A percentile compares a stretch with the other conserved stretches of the same genome.
These are phyloP conservation scores for Hericium coralloides DNA, from an alignment of 768 basidiomycete genomes.

Conservation along the genomic window DNA sequence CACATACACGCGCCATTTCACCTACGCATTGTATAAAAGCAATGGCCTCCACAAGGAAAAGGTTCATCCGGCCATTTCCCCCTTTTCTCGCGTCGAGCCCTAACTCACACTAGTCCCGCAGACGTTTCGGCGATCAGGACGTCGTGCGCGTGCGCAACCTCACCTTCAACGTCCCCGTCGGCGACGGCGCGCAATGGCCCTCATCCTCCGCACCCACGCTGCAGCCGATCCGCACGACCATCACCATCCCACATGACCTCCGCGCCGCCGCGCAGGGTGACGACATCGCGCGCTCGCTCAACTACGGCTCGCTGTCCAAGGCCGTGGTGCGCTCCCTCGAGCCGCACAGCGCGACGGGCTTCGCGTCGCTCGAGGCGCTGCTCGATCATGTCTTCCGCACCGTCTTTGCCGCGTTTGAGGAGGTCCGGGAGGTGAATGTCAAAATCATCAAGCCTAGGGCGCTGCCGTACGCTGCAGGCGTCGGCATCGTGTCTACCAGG, in stretches of 20 bases:
- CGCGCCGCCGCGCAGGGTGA: conserved; percentile 40
- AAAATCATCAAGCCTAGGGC: conserved; percentile 39
- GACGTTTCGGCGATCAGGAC: conserved; percentile 11
- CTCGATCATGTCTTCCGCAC: conserved; percentile 29
- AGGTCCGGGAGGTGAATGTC: conserved; percentile 31
- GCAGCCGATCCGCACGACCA: conserved; percentile 46
- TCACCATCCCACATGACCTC: conserved; percentile 45
- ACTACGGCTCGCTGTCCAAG: conserved; percentile 47
- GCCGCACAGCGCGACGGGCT: conserved; percentile 16
- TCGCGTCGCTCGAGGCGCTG: conserved; percentile 39
- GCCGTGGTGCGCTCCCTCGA: conserved; percentile 21
- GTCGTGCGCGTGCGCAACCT: conserved; percentile 42
- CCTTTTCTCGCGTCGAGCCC: no score
- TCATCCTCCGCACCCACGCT: conserved; percentile 22
- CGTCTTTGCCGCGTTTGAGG: conserved; percentile 27
- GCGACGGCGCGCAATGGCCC: conserved; percentile 39
- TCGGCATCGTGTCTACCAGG: conserved; percentile 32
- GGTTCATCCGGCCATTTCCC: no score
- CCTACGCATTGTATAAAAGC: no score
- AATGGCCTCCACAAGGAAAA: no score
- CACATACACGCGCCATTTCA: no score
- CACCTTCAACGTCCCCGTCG: conserved; percentile 31
- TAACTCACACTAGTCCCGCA: no score
- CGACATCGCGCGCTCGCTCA: conserved; percentile 48
- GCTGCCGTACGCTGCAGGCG: conserved; percentile 39